Evolutionary conservation across 176 grass and related monocot genomes (phyloP), one percentile per base, ranked within the genome.

Genomic region (Eleusine coracana): DNA sequence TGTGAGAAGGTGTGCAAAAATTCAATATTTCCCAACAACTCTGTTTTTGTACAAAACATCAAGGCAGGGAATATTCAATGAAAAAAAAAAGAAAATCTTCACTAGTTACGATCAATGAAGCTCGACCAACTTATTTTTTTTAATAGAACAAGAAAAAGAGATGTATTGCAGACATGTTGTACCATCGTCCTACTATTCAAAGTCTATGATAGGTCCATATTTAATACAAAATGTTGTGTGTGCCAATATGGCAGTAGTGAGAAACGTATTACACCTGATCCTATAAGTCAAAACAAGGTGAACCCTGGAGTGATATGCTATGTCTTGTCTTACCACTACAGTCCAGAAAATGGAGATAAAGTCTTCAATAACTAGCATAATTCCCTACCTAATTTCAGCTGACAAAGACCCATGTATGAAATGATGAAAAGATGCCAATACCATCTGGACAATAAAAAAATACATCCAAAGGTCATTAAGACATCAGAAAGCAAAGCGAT

Each of bases 391-490:
- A 40, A 1, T 56, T 70, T 41, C 14, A 34, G 48, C 37, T 28
- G 37, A 49, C 15, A 71, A 37, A 55, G 66, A 6, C 7, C n/a
- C 9, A 70, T 3, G 46, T 82, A 63, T 72, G 73, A 71, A 85
- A 46, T 67, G 45, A 18, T 8, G 58, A 66, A 38, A 31, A 49
- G 76, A 68, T 15, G 14, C 16, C 40, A 77, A 61, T 11, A 56
- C 65, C 45, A 56, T 78, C 73, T 73, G 66, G 37, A 73, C 28
- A 78, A 34, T 2, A 16, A 77, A 81, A 81, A 86, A 85, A 49
- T 73, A 73, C 73, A 86, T 82, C 83, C 78, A 82, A 28, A 89
- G 31, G 36, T 21, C 34, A 71, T 76, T 11, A 46, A 58, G 5
- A 80, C 74, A 80, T 68, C 41, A 74, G 48, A 56, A 20, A 31